These are phyloP conservation scores for Raphanus hybrid DNA, from an alignment of 441 rosid genomes.

Conservation along the genomic window DNA sequence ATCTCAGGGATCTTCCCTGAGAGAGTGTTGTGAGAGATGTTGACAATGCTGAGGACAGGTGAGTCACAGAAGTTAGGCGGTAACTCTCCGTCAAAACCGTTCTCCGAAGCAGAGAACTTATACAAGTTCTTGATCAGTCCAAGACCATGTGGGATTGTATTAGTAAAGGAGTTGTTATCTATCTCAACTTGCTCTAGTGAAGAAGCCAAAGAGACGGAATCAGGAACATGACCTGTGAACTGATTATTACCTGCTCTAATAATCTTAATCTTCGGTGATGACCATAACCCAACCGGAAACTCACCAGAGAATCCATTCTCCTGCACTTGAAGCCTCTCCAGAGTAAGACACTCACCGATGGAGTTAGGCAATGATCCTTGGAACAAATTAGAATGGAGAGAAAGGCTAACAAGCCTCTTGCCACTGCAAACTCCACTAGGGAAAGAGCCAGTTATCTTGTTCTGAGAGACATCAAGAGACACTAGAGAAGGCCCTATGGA, in stretches of 20 bases:
- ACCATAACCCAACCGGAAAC: conserved; percentile 63
- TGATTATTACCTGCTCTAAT: conserved; percentile 64
- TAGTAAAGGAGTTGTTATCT: conserved; percentile 63
- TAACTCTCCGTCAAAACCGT: conserved; percentile 54
- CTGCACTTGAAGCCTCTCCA: conserved; percentile 73
- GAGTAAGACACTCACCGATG: conserved; percentile 53
- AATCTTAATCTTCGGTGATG: conserved; percentile 61
- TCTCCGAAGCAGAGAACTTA: conserved; percentile 68
- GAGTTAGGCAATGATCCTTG: conserved; percentile 56
- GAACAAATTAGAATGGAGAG: conserved; percentile 67
- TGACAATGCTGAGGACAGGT: conserved; percentile 70
- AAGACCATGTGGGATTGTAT: conserved; percentile 65
- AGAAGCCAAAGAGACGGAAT: conserved; percentile 59
- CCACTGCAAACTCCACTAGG: conserved; percentile 61
- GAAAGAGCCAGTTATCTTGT: conserved; percentile 59
- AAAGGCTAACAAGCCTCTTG: conserved; percentile 54
- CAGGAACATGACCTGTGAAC: conserved; percentile 59
- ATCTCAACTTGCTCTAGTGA: conserved; percentile 71
- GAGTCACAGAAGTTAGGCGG: conserved; percentile 73
- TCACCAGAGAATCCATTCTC: conserved; percentile 64
- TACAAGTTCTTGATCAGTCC: conserved; percentile 70
- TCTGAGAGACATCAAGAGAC: conserved; percentile 67
- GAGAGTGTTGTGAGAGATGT: conserved; percentile 64
- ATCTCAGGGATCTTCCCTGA: conserved; percentile 67
- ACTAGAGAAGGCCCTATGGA: conserved; percentile 41